phyloP scores from a whole-genome alignment of 345 rosid species.

The Abelmoschus esculentus region DNA sequence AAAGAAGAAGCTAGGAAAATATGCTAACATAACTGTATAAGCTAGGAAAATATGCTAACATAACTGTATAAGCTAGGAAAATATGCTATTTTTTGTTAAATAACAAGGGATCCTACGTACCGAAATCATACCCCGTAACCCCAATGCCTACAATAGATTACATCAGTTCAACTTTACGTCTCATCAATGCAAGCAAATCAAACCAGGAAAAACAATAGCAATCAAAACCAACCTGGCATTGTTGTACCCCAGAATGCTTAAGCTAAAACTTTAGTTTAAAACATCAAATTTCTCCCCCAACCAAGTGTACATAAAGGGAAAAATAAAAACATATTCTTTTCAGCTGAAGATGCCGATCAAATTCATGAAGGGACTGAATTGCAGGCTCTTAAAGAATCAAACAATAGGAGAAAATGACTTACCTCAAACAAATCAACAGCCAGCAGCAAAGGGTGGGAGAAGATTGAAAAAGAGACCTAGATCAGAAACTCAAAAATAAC shows the following conservation, averaged over 20 bases:
- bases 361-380: slow-evolving; percentile 12
- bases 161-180: not conserved
- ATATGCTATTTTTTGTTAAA: not conserved
- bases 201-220: slow-evolving; percentile 2
- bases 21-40: not conserved
- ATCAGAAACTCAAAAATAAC: slow-evolving; percentile 44
- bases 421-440: slow-evolving; percentile 25
- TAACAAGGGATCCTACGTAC: not conserved
- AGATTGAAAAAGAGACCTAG: slow-evolving; percentile 32
- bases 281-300: slow-evolving; percentile 13
- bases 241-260: slow-evolving; percentile 15
- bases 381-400: slow-evolving; percentile 15
- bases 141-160: slow-evolving; percentile 11
- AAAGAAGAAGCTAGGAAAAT: not conserved
- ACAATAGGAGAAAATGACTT: slow-evolving; percentile 32
- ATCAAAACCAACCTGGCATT: slow-evolving; percentile 29
- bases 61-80: not conserved
- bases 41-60: not conserved
- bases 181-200: slow-evolving; percentile 4
- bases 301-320: slow-evolving; percentile 12
- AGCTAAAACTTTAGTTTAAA: slow-evolving; percentile 17
- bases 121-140: not conserved
- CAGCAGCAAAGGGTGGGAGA: slow-evolving; percentile 21
- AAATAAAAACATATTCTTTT: slow-evolving; percentile 18
- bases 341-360: slow-evolving; percentile 28